Evolutionary conservation across 2,329 filamentous ascomycete species (phyloP), one percentile per base, ranked within the genome.

Genomic region (Neocatenulostroma microsporum): DNA sequence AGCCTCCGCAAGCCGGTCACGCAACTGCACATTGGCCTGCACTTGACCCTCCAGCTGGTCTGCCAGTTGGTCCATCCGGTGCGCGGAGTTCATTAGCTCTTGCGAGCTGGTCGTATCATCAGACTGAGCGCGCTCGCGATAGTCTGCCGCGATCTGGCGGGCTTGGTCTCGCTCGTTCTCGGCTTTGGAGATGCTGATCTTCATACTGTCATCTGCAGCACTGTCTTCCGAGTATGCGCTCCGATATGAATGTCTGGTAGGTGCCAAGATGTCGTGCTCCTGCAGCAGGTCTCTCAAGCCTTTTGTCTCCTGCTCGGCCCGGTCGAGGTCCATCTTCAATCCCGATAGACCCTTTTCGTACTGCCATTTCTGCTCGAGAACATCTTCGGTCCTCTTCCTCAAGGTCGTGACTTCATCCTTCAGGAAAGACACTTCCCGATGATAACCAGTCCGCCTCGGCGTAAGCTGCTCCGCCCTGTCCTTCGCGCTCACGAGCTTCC

Each of bases 311-410:
- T 91, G 84, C 61, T 95, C 86, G 18, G 91, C 88, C 44, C 88
- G 84, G 61, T 96, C 91, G 27, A 98, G 76, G 56, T 96, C 89
- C 83, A 94, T 95, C 66, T 94, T 94, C 39, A 96, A 67, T 37
- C 88, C 86, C 35, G 78, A 74, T 2, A 96, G 68, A 13, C 86
- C 86, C 63, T 93, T 93, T 63, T 95, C 89, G 44, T 88, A 89
- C 57, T 93, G 83, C 81, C 85, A 96, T 62, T 96, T 96, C 54
- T 94, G 84, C 55, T 94, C 86, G 11, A 96, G 73, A 12, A 89
- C 89, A 46, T 96, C 89, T 52, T 98, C 89, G 20, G 89, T 89
- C 36, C 91, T 79, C 44, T 81, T 81, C 28, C 91, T 80, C 39
- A 98, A 72, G 12, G 82, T 74, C 34, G 83, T 84, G 44, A 98